phyloP scores from a whole-genome alignment of 1,139 yeast genomes.

The Hansenula lynferdii region DNA sequence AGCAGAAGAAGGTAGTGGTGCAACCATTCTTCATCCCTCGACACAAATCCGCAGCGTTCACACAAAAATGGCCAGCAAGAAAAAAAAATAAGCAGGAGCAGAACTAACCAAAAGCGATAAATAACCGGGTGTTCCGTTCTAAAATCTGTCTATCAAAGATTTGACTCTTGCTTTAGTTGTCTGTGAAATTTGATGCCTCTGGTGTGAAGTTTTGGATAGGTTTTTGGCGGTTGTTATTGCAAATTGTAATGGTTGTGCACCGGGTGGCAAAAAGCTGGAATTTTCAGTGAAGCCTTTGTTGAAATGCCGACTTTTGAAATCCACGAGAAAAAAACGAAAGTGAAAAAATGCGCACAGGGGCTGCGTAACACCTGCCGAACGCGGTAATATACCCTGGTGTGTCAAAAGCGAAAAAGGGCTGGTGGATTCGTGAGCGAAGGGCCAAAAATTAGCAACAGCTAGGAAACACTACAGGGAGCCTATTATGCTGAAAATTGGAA shows the following conservation, averaged over 20 bases:
- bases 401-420: too few species aligned
- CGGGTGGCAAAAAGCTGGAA: constrained; percentile 1
- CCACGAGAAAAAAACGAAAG: not conserved
- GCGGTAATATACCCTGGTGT: too few species aligned
- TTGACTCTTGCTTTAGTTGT: too few species aligned
- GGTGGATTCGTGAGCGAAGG: too few species aligned
- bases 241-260: not conserved
- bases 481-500: too few species aligned
- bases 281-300: not conserved
- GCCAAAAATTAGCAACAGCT: too few species aligned
- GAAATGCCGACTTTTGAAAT: not conserved
- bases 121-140: not conserved
- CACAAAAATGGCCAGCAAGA: too few species aligned
- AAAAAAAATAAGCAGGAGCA: not conserved
- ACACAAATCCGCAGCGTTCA: not conserved
- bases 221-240: not conserved
- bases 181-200: not conserved
- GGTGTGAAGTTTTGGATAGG: not conserved
- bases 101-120: not conserved
- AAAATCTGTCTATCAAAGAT: too few species aligned
- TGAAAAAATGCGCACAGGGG: too few species aligned
- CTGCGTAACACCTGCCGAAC: too few species aligned
- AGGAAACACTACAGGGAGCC: too few species aligned
- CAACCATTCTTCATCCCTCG: constrained; percentile 9
- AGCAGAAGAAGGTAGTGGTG: constrained; percentile 14